Evolutionary conservation across 352 stramenopile species (phyloP).

Genomic region (Pythium diclinum): DNA sequence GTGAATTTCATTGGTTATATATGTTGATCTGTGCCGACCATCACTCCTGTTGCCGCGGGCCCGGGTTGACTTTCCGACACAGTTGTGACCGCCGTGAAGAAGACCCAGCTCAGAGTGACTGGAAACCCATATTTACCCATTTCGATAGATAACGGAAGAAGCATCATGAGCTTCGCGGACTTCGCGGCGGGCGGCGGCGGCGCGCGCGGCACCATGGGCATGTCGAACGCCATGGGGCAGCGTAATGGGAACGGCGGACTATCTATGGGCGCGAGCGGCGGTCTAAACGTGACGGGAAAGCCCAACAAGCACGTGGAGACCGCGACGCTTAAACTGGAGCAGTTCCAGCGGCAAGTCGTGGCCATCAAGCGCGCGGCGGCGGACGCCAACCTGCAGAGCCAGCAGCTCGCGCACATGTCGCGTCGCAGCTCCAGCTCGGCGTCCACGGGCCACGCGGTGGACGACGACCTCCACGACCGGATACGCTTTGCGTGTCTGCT

Average conservation of each 20-base stretch:
- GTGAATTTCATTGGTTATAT: constrained; percentile 13
- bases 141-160: constrained; percentile 6
- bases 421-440: background rate
- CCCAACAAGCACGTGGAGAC: constrained; percentile 59
- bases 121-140: constrained; percentile 8
- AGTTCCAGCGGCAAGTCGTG: constrained; percentile 81
- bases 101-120: background rate
- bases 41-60: constrained; percentile 15
- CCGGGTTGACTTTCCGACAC: background rate
- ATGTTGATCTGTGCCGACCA: constrained; percentile 11
- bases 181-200: constrained; percentile 36
- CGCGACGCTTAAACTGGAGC: constrained; percentile 73
- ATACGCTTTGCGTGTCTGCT: constrained; percentile 82
- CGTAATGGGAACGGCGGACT: constrained; percentile 11
- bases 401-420: background rate
- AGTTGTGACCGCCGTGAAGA: background rate
- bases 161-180: constrained; percentile 64
- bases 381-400: background rate
- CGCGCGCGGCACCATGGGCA: constrained; percentile 20
- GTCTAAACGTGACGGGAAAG: constrained; percentile 17
- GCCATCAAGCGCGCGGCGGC: constrained; percentile 66
- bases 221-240: constrained; percentile 11
- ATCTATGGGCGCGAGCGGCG: constrained; percentile 17
- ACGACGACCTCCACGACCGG: constrained; percentile 80
- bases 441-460: constrained; percentile 28